Evolutionary conservation across 179 eudicot species (phyloP).

Genomic region (Carnegiea gigantea): DNA sequence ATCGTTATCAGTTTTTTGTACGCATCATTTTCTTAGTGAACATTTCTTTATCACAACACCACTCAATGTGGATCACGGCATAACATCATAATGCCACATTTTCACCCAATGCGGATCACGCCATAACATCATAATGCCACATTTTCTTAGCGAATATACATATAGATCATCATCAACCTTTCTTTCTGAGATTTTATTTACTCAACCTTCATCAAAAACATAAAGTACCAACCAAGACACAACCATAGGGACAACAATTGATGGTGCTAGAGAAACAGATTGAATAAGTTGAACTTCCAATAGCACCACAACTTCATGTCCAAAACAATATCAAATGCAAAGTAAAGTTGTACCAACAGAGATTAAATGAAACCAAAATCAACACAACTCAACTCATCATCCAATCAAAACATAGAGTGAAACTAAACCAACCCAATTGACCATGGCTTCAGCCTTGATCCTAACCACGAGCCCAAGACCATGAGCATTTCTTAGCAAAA

Average conservation of each 20-base stretch:
- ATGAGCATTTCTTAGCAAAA: conserved; percentile 1
- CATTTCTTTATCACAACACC: no score
- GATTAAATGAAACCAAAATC: no score
- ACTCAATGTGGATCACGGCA: no score
- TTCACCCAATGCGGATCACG: no score
- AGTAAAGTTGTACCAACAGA: no score
- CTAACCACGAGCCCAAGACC: background rate
- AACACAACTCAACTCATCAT: no score
- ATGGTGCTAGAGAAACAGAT: background rate
- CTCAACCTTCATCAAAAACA: background rate
- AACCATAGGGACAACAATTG: background rate
- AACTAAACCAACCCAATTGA: background rate
- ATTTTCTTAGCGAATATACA: background rate
- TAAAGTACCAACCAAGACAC: background rate
- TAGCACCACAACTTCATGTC: background rate
- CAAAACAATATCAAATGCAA: background rate
- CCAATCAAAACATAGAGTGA: background rate
- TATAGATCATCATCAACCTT: background rate
- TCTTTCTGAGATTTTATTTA: background rate
- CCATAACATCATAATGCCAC: background rate
- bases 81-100: background rate
- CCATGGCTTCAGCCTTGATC: no score
- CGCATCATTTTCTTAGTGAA: no score
- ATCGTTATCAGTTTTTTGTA: no score
- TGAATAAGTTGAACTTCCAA: background rate